Evolutionary conservation across 306 rosid genomes (phyloP).

Genomic region (Citrullus mucosospermus): DNA sequence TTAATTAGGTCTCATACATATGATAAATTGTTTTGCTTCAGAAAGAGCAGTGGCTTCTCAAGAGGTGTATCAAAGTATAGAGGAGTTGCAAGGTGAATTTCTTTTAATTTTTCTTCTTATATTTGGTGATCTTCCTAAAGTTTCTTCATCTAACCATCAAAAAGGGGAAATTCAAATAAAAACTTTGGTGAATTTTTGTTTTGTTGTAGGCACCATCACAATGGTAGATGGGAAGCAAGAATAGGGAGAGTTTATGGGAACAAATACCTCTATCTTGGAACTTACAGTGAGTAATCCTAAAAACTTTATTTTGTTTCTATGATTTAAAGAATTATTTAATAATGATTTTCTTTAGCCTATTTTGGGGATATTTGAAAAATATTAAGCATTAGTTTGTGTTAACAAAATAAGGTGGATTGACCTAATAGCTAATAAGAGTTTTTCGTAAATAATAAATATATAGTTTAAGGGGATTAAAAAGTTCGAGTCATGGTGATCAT

Average conservation of each 20-base stretch:
- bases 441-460: too few species aligned
- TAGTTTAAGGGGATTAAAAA: too few species aligned
- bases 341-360: too few species aligned
- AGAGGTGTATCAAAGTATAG: conserved; percentile 89
- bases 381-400: too few species aligned
- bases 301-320: neutral
- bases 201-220: conserved; percentile 65
- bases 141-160: neutral
- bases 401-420: too few species aligned
- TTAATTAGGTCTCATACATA: neutral
- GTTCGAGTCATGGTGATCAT: too few species aligned
- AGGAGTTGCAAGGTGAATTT: conserved; percentile 71
- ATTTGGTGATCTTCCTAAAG: neutral
- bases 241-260: conserved; percentile 89
- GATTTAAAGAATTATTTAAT: too few species aligned
- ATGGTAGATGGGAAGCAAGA: conserved; percentile 96
- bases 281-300: conserved; percentile 44
- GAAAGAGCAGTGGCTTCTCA: conserved; percentile 92
- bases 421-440: too few species aligned
- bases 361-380: too few species aligned
- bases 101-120: neutral
- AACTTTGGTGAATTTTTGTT: neutral
- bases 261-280: conserved; percentile 91
- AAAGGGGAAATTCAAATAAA: neutral
- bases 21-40: conserved; percentile 6